Evolutionary conservation across 345 rosid species (phyloP), one percentile per base, ranked within the genome.

Genomic region (Eutrema yunnanense): DNA sequence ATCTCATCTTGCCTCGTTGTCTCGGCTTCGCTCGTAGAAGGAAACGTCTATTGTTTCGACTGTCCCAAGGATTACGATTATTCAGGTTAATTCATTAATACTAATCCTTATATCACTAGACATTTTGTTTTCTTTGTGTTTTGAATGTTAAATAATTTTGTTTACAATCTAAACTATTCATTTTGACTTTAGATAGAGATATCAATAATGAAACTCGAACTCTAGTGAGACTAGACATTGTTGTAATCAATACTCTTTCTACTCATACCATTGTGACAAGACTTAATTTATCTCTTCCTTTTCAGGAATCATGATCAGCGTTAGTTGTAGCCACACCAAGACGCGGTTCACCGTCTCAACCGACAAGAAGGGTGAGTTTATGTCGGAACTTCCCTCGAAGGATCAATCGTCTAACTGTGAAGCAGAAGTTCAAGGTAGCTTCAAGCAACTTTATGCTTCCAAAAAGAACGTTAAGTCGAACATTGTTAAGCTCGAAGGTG

Each of bases 41-140:
- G 84, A 40, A 85, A 85, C 65, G 76, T 88, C 71, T 77, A 92
- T 48, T 93, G 98, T 75, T 76, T 79, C 2, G 93, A 84, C 73
- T 93, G 98, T 82, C 44, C 44, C 9, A 36, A 8, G 36, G 67
- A 73, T 49, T 77, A 77, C 12, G 83, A 86, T 77, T 80, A 85
- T 76, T 84, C 97, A 81, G 96, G 98, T 93, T 10, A 32, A 0
- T 64, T 48, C 13, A 19, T 19, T 19, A 6, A 19, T 48, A 64
- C 50, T 1, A 54, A 44, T 8, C 8, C 19, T 68, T 38, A 53
- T 32, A 30, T 44, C 11, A 48, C 22, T 29, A 55, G 29, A 27
- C 50, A 46, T 46, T 46, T 41, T 42, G 4, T 14, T 2, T 43
- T 1, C 5, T 43, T 2, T 43, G 2, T 16, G 5, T 13, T 43